Conservation (phyloP, 208 protist species). For the Trypanosomatidae sp. region DNA sequence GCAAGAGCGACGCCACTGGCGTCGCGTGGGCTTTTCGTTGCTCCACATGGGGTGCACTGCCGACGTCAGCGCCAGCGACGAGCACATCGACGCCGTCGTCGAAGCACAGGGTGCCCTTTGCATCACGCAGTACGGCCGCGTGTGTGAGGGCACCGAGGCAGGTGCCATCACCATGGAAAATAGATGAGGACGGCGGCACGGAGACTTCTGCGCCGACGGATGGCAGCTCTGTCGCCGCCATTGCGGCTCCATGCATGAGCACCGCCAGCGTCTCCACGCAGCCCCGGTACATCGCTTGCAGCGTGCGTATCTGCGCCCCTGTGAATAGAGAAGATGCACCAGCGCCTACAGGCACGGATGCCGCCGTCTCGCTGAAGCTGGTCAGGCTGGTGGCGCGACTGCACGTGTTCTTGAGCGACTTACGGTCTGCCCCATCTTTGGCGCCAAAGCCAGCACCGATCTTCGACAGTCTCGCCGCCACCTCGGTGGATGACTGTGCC, state of each 20-base stretch:
- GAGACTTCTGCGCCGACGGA: not conserved
- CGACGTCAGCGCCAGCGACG: not conserved
- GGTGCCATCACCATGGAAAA: not conserved
- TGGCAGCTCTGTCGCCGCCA: conserved; percentile 8
- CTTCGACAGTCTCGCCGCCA: not conserved
- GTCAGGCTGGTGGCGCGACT: not conserved
- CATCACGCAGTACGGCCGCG: conserved; percentile 13
- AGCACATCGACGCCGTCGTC: conserved; percentile 8
- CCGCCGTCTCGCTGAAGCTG: conserved; percentile 7
- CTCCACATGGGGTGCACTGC: too few relatives aligned
- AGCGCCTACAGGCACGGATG: not conserved
- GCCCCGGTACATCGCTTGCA: conserved; percentile 20
- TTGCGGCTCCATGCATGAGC: conserved; percentile 24
- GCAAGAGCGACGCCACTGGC: not conserved
- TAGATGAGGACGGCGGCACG: conserved; percentile 1
- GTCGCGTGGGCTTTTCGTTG: not conserved
- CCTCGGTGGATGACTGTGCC: not conserved
- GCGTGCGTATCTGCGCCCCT: conserved; percentile 1
- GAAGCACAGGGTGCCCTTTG: not conserved
- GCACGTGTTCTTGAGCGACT: not conserved
- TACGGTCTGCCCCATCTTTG: not conserved
- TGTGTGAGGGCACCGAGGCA: conserved; percentile 5
- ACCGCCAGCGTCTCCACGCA: conserved; percentile 27
- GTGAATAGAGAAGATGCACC: not conserved
- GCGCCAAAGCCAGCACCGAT: not conserved